Conservation (phyloP, 768 basidiomycete species). For the Ephemerocybe angulata region DNA sequence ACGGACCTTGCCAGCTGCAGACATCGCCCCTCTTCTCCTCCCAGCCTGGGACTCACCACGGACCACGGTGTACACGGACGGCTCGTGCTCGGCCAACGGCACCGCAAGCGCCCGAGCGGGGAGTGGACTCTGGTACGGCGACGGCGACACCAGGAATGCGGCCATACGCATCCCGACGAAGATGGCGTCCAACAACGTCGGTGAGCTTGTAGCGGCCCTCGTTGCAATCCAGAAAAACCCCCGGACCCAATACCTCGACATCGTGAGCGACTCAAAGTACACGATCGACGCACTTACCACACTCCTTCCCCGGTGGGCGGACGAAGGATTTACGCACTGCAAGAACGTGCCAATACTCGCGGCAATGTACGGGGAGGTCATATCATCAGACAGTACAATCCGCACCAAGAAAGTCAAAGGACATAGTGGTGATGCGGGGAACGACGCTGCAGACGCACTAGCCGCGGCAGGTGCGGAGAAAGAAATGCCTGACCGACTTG, state of each 20-base stretch:
- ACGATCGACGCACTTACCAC: conserved; percentile 13
- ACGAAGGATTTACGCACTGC: conserved; percentile 10
- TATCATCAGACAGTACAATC: background rate
- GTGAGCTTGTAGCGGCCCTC: conserved; percentile 12
- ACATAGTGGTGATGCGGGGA: conserved; percentile 12
- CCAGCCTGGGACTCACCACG: too few relatives aligned
- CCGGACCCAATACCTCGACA: background rate
- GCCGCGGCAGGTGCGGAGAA: conserved; percentile 10
- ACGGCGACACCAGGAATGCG: conserved; percentile 5
- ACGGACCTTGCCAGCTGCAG: too few relatives aligned
- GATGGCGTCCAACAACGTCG: conserved; percentile 18
- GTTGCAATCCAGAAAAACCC: background rate
- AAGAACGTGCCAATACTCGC: background rate
- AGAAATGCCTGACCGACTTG: background rate
- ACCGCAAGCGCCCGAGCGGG: background rate
- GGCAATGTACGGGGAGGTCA: background rate
- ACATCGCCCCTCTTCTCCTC: too few relatives aligned
- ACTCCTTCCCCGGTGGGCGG: conserved; percentile 1
- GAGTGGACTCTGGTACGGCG: background rate
- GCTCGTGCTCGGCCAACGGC: background rate
- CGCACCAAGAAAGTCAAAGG: conserved; percentile 14
- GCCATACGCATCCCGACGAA: conserved; percentile 1
- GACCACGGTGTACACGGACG: background rate
- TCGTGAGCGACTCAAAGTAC: conserved; percentile 16
- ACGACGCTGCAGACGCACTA: conserved; percentile 15